Evolutionary conservation across 768 basidiomycete genomes (phyloP), one percentile per base, ranked within the genome.

Genomic region (Grammothele lineata): DNA sequence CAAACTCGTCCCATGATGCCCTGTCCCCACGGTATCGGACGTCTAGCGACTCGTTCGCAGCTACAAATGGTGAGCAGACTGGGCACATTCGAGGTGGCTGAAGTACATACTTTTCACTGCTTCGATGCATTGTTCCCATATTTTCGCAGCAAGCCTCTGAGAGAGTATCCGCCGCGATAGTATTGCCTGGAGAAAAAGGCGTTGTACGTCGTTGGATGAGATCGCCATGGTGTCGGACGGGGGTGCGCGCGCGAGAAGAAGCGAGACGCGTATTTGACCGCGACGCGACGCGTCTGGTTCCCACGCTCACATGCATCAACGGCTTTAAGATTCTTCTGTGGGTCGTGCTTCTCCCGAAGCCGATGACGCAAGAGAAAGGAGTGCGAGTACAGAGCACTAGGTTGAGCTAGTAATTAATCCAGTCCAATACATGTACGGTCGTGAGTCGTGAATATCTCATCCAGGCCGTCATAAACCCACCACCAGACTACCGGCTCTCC

Each of bases 111-210:
- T 78, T 70, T 78, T 76, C 36, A 90, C 84, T 0, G 81, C 78
- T 25, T 78, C 76, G 17, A 81, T 68, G 55, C 78, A 85, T 62
- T 82, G 83, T 50, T 70, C 66, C 81, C 85, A 89, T 15, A 92
- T 70, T 32, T 72, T 65, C 40, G 79, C 71, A 0, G 82, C 87
- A 2, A 89, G 73, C 18, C 74, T 73, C 38, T 71, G 72, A n/a
- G 87, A 80, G 4, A 92, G 62, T 8, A 81, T 65, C 14, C 83
- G 76, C 15, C 89, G 76, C 18, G 88, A 87, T 21, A 92, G 67
- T 18, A 91, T 67, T 0, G 86, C 80, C 53, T 93, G 91, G 17
- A 92, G 75, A 56, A 88, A 92, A 37, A 93, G 76, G 30, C 81
- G 78, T 52, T 81, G 78, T 4, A 87, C 81, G 61, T 91, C 87